A percentile compares a stretch with the other conserved stretches of the same genome.
phyloP scores from a whole-genome alignment of 768 basidiomycete species.

The Amanita inopinata region DNA sequence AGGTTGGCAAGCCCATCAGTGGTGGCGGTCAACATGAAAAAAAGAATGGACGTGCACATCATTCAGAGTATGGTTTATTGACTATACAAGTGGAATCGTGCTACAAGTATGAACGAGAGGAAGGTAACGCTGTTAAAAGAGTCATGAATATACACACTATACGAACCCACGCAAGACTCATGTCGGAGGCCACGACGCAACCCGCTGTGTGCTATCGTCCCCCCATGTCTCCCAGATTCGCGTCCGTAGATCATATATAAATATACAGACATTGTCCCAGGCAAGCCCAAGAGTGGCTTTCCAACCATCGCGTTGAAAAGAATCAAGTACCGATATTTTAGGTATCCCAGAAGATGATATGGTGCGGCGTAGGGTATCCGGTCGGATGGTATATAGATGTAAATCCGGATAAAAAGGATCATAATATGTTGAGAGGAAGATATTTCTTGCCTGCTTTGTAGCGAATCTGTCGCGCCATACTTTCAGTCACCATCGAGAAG shows the following conservation, averaged over 20 bases:
- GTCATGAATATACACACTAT: conserved; percentile 1
- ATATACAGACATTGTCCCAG: conserved; percentile 24
- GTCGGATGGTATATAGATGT: conserved; percentile 30
- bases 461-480: conserved; percentile 28
- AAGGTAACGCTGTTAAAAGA: conserved; percentile 1
- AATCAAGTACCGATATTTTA: conserved; percentile 8
- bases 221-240: conserved; percentile 37
- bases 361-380: conserved; percentile 16
- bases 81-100: neutral
- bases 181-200: conserved; percentile 30
- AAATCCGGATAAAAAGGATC: conserved; percentile 73
- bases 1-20: conserved; percentile 11
- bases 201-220: conserved; percentile 18
- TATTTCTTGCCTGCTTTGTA: conserved; percentile 34
- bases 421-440: conserved; percentile 68
- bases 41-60: neutral
- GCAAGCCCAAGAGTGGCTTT: conserved; percentile 22
- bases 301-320: conserved; percentile 6
- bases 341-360: conserved; percentile 26
- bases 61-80: neutral
- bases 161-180: conserved; percentile 14
- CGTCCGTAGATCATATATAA: conserved; percentile 25
- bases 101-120: conserved; percentile 2
- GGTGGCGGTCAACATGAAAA: neutral
- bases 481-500: conserved; percentile 8